A percentile compares a stretch with the other conserved stretches of the same genome.
These are phyloP conservation scores for Gastrodia elata DNA, from an alignment of 106 monocot species.

Conservation along the genomic window DNA sequence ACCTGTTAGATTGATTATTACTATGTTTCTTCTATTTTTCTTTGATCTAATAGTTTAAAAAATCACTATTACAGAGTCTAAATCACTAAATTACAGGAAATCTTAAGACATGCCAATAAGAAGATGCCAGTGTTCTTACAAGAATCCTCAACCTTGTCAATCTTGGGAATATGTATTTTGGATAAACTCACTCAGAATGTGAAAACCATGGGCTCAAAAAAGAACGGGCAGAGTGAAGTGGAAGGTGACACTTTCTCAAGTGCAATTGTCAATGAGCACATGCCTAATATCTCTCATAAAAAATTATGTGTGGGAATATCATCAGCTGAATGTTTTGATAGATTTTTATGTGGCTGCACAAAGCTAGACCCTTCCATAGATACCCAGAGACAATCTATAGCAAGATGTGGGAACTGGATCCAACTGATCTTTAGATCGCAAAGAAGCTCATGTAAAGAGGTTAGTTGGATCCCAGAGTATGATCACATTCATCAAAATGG, in stretches of 20 bases:
- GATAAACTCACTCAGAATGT: conserved; percentile 5
- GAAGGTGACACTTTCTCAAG: conserved; percentile 7
- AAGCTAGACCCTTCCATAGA: conserved; percentile 18
- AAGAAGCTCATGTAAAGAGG: conserved; percentile 9
- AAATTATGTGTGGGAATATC: conserved; percentile 9
- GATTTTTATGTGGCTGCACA: conserved; percentile 31
- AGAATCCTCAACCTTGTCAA: conserved; percentile 32
- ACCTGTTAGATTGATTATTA: not conserved
- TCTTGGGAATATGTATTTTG: conserved; percentile 42
- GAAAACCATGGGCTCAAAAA: conserved; percentile 1
- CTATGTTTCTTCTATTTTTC: not conserved
- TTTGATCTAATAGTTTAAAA: conserved; percentile 1
- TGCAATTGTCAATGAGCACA: not conserved
- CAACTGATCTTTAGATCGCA: conserved; percentile 14
- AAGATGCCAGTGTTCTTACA: conserved; percentile 48
- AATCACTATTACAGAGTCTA: not conserved
- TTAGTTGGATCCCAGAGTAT: conserved; percentile 46
- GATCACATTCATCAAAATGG: conserved; percentile 53
- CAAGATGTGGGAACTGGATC: conserved; percentile 42
- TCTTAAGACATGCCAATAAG: conserved; percentile 27
- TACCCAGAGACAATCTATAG: conserved; percentile 17
- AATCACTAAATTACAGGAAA: conserved; percentile 31
- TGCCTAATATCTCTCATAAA: conserved; percentile 7
- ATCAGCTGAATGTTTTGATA: not conserved
- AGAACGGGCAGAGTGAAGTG: not conserved